These are phyloP conservation scores for Dentipellis sp. DNA, from an alignment of 768 basidiomycete species.

Conservation along the genomic window DNA sequence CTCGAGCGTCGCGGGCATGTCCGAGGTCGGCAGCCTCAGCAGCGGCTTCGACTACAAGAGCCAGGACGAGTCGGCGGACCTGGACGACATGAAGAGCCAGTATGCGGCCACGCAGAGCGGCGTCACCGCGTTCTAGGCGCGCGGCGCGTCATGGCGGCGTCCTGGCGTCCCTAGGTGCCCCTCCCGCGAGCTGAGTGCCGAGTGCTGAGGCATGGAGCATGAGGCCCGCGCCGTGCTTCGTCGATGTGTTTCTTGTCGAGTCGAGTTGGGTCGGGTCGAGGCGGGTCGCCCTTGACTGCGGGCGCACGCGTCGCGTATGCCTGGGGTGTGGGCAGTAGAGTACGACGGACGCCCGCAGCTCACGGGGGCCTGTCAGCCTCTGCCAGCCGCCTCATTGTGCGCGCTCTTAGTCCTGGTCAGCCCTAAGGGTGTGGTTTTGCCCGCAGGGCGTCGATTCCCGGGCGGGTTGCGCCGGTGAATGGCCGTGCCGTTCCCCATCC, in stretches of 20 bases:
- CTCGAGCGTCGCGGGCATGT: constrained; percentile 63
- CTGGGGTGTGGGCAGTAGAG: too few relatives aligned
- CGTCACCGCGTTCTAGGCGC: constrained; percentile 68
- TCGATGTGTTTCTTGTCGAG: neutral
- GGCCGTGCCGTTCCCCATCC: too few relatives aligned
- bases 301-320: neutral
- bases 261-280: neutral
- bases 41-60: constrained; percentile 82
- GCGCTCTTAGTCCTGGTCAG: too few relatives aligned
- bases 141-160: neutral
- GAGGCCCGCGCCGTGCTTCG: neutral
- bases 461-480: too few relatives aligned
- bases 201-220: too few relatives aligned
- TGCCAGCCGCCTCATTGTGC: too few relatives aligned
- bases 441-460: too few relatives aligned
- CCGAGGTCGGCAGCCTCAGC: constrained; percentile 64
- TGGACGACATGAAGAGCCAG: constrained; percentile 85
- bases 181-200: too few relatives aligned
- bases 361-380: too few relatives aligned
- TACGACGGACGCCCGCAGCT: too few relatives aligned
- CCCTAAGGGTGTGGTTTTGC: too few relatives aligned
- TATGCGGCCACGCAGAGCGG: constrained; percentile 81
- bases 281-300: neutral
- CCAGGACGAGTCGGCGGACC: constrained; percentile 71
- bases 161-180: too few relatives aligned